Evolutionary conservation across 2,329 filamentous ascomycete genomes (phyloP).

Genomic region (Epichloe sylvatica): DNA sequence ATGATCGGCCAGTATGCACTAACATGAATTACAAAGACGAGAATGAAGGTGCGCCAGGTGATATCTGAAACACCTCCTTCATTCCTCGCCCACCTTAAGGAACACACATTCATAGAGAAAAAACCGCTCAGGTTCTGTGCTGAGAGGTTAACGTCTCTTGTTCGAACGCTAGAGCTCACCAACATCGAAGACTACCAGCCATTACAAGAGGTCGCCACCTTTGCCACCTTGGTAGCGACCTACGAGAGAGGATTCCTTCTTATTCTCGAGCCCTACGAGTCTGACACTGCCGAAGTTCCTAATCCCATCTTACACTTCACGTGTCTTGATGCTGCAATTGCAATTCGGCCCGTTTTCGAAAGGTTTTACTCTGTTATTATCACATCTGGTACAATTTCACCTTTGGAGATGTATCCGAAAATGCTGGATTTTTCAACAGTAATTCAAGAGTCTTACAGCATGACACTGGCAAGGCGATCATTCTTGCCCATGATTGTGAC

Average conservation of each 20-base stretch:
- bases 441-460: conserved; percentile 91
- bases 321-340: conserved; percentile 91
- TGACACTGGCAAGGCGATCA: conserved; percentile 88
- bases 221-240: conserved; percentile 87
- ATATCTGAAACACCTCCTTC: conserved; percentile 94
- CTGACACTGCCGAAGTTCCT: conserved; percentile 84
- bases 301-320: conserved; percentile 97
- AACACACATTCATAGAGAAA: conserved; percentile 94
- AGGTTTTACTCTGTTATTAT: conserved; percentile 97
- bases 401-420: conserved; percentile 96
- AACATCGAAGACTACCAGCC: conserved; percentile 98
- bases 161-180: conserved; percentile 85
- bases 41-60: conserved; percentile 96
- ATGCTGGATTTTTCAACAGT: conserved; percentile 92
- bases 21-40: conserved; percentile 41
- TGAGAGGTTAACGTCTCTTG: conserved; percentile 83
- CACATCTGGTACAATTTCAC: conserved; percentile 92
- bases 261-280: conserved; percentile 95
- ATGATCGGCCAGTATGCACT: not conserved
- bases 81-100: conserved; percentile 82
- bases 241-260: conserved; percentile 94
- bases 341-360: conserved; percentile 94
- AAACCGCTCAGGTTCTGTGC: conserved; percentile 92
- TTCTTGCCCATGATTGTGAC: conserved; percentile 98
- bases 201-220: conserved; percentile 92